Base-by-base conservation (phyloP, 371 early-diverging fungal species). In the Gilbertella persicaria region DNA sequence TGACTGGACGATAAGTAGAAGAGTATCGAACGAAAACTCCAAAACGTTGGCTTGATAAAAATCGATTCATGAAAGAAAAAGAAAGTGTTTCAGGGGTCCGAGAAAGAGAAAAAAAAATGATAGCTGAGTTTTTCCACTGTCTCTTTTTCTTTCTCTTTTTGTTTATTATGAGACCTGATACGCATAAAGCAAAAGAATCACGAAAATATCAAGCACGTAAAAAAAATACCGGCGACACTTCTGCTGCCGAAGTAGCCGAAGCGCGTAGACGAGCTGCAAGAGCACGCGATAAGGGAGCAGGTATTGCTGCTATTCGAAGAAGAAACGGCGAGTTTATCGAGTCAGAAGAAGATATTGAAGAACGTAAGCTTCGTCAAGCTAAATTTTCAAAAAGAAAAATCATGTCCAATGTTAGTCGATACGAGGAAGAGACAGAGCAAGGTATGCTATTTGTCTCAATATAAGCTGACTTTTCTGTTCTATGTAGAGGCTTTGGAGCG, bases 1-100 rank as follows among this genome's bases (percentile, higher is more conserved):
- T 68, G 44, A 93, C 81, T 48, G 86, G 74, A 19, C 72, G 75
- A 78, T 83, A 91, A 46, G 68, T 72, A 16, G 85, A 65, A 35
- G 50, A 61, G 28, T 24, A 53, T 13, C 53, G 25, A 2, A 47
- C 49, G n/a, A n/a, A n/a, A n/a, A n/a, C n/a, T n/a, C n/a, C n/a
- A 43, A 53, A 48, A 33, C 26, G 43, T 9, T 14, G 5, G 26
- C 23, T 40, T 8, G 33, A 19, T 51, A 40, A 40, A 10, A 30
- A 33, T 13, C 19, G 17, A 35, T 43, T 52, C 49, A 37, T 49
- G 30, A 13, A 24, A 42, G 12, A 24, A 23, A 23, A 23, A 42
- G 13, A 42, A 42, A 24, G n/a, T n/a, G n/a, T n/a, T n/a, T n/a
- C n/a, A n/a, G n/a, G n/a, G n/a, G n/a, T n/a, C n/a, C n/a, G n/a